Conservation (phyloP, 2,329 filamentous ascomycete genomes). For the Cladosporium oxysporum region DNA sequence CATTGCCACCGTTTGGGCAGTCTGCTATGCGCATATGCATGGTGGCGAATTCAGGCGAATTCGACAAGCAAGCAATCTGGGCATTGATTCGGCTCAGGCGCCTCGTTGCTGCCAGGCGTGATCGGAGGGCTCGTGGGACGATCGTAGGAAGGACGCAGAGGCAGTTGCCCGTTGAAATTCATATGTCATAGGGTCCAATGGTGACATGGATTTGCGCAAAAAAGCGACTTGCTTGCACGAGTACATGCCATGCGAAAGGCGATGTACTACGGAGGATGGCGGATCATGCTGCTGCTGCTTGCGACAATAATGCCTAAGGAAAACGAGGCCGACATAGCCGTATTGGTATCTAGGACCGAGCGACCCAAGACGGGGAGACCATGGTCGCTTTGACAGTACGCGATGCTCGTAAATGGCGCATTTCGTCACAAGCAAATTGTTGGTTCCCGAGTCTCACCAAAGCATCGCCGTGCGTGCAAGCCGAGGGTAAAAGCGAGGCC, state of each 20-base stretch:
- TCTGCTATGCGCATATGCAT: not conserved
- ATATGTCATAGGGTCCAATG: conserved; percentile 5
- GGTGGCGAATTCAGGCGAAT: not conserved
- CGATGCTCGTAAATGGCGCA: conserved; percentile 18
- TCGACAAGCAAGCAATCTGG: not conserved
- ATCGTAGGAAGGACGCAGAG: not conserved
- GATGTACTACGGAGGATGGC: not conserved
- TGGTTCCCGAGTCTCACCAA: conserved; percentile 12
- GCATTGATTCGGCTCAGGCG: not conserved
- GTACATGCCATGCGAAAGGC: not conserved
- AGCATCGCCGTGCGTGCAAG: not conserved
- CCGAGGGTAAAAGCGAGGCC: conserved; percentile 17
- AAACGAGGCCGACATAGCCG: conserved; percentile 2
- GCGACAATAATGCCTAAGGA: conserved; percentile 2
- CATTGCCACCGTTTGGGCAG: not conserved
- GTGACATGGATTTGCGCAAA: not conserved
- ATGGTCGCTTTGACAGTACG: conserved; percentile 12
- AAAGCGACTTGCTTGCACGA: not conserved
- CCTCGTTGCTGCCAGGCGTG: conserved; percentile 5
- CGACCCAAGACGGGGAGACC: not conserved
- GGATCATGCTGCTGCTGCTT: not conserved
- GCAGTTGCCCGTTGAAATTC: conserved; percentile 3
- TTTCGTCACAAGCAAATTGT: conserved; percentile 15
- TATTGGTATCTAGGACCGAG: not conserved
- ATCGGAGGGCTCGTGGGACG: conserved; percentile 2